Base-by-base conservation (phyloP, 176 grass and related monocot genomes). In the Areca catechu region DNA sequence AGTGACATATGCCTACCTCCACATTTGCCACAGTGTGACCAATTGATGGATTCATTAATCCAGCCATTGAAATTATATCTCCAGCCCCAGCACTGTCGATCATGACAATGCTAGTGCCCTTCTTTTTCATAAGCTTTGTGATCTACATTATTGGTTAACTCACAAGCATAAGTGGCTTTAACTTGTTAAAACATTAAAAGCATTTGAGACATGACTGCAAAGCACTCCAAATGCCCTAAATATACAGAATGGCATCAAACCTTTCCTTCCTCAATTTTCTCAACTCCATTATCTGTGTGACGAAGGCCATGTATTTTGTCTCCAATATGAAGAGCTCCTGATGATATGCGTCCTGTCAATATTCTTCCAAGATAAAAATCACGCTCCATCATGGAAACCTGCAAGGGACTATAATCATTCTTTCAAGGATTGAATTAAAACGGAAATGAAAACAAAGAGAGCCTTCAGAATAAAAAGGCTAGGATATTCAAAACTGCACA, bases 311-410 rank as follows among this genome's bases (percentile, higher is more conserved):
- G 83, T 54, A 97, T 76, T 79, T 88, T 91, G 50, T 97, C 93
- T 24, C 93, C 93, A 75, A 91, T 74, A 64, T 66, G 83, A 50
- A 97, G 65, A 67, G 67, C 28, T 66, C 93, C 93, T 52, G 87
- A 85, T 50, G 63, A 82, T 77, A 98, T 83, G 55, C 93, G 88
- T 27, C 93, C 93, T 22, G 87, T 98, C 62, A 98, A 85, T 83
- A 98, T 91, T 66, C 93, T 66, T 54, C 93, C 93, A 63, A 98
- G 84, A 79, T 98, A 98, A 83, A 88, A 98, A 85, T 98, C 93
- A 15, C 80, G 80, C 58, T 98, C 93, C 93, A 98, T 98, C 93
- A 98, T 98, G 15, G 93, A 98, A 67, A 98, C 83, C 93, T 98
- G 80, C 70, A 54, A 53, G 69, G 30, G 23, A 79, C 24, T 34